Evolutionary conservation across 2,329 filamentous ascomycete species (phyloP), one percentile per base, ranked within the genome.

Genomic region (Thelonectria blattea): DNA sequence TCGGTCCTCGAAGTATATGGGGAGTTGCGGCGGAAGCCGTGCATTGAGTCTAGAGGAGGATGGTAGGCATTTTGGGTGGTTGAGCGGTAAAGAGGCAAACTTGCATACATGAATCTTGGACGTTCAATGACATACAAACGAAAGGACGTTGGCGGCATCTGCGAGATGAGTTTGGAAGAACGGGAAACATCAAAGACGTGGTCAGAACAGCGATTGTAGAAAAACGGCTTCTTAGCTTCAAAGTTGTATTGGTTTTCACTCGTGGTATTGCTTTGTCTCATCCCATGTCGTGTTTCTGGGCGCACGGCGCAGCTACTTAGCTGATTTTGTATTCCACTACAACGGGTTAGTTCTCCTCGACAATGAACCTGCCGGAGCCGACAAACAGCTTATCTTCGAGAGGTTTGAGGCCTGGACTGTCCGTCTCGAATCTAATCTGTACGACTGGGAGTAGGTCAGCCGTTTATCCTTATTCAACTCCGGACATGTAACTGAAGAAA

Each of bases 291-390:
- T 49, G 22, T 22, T 57, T 51, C 39, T 61, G 62, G 8, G 61
- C 63, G 39, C 69, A 73, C 15, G 62, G 61, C 7, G 71, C 69
- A 12, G 65, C 70, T 15, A 79, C 75, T 58, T 79, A 73, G 56
- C 76, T 79, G 62, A 80, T 78, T 63, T 78, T 79, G 65, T 79
- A 79, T 67, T 80, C 77, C 18, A 80, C 77, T 27, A 75, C 65
- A 17, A 73, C 63, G 24, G 72, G 66, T 49, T 73, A 67, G 11
- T 74, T 72, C 43, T 70, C 60, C 43, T 75, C 72, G 32, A 79
- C 64, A 32, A 79, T 69, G 63, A 80, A 80, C 18, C 77, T 72
- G 20, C 78, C 78, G 15, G 75, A 77, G 2, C 71, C 77, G 43
- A 80, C 77, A 61, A 74, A 79, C n/a, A 80, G 57, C 57, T 75